Evolutionary conservation across 2,329 filamentous ascomycete species (phyloP), one percentile per base, ranked within the genome.

Genomic region (Metarhizium robertsii): DNA sequence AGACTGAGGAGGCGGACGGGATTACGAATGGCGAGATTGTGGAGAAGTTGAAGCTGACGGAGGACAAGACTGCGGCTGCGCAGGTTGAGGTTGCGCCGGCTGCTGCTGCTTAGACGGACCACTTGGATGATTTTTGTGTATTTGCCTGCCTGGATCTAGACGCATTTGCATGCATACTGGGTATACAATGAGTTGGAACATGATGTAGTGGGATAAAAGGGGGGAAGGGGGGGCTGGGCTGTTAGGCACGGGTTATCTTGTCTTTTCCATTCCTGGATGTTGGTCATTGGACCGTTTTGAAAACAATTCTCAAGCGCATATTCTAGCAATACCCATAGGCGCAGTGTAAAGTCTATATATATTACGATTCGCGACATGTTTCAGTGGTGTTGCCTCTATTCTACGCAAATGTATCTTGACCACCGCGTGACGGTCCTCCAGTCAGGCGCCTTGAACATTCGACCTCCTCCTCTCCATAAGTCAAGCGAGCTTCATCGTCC

Each of bases 41-140:
- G 4, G 65, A 69, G 61, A 69, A 69, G 57, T 60, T 72, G 18
- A 65, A 64, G 51, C 61, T 72, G 49, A 58, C 62, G 38, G 63
- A 64, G 11, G 62, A 64, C 53, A 63, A 62, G 52, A 57, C 58
- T 49, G 57, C 6, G 3, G 16, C 52, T 49, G 54, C 14, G n/a
- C 13, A 4, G 6, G 32, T 43, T 36, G 34, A 4, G 6, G 32
- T 43, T 36, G 34, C 8, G 4, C 51, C 42, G 4, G 20, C 29
- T 40, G 14, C 51, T 34, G 29, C 50, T 30, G 52, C 43, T 13
- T 48, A 48, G 45, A 30, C 25, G 45, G 45, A 16, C 11, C 5
- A 1, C 25, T 29, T 48, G 42, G 16, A 18, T 16, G n/a, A 16
- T 16, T 43, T 16, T 16, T 16, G 10, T 20, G 6, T 5, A 20